A percentile compares a stretch with the other conserved stretches of the same genome.
Evolutionary conservation across 495 filamentous ascomycete genomes (phyloP).

Genomic region (Penicillium pulvis): DNA sequence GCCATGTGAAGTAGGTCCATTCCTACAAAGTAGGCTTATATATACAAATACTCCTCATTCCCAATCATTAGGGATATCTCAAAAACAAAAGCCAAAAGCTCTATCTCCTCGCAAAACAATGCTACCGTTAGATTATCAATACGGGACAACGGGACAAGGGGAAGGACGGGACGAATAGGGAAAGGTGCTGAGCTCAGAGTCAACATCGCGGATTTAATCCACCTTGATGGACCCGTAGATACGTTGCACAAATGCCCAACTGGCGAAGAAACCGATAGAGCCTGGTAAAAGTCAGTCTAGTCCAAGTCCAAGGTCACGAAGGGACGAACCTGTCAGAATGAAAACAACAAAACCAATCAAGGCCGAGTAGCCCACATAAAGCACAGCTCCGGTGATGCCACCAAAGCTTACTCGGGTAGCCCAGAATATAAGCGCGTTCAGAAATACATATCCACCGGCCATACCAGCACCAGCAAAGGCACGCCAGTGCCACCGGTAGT

Average conservation of each 20-base stretch:
- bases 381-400: slow-evolving; percentile 78
- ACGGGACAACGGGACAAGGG: not conserved
- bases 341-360: slow-evolving; percentile 90
- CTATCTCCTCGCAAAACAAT: slow-evolving; percentile 17
- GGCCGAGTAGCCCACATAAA: slow-evolving; percentile 92
- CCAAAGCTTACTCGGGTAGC: slow-evolving; percentile 80
- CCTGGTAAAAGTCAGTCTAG: slow-evolving; percentile 51
- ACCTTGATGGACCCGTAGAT: slow-evolving; percentile 97
- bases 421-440: slow-evolving; percentile 87
- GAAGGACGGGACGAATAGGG: not conserved
- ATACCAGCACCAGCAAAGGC: slow-evolving; percentile 86
- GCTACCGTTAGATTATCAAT: slow-evolving; percentile 14
- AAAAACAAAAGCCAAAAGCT: slow-evolving; percentile 4
- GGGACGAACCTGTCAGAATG: slow-evolving; percentile 80
- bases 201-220: slow-evolving; percentile 55
- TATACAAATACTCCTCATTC: slow-evolving; percentile 5
- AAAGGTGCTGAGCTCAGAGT: no score
- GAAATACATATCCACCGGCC: slow-evolving; percentile 86
- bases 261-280: slow-evolving; percentile 92
- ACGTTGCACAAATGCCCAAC: slow-evolving; percentile 88
- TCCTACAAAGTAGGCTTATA: not conserved
- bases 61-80: slow-evolving; percentile 8
- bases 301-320: slow-evolving; percentile 1
- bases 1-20: no score
- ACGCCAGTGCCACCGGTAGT: slow-evolving; percentile 99